Conservation (phyloP, 176 grass and related monocot species). For the Phoenix roebelenii region DNA sequence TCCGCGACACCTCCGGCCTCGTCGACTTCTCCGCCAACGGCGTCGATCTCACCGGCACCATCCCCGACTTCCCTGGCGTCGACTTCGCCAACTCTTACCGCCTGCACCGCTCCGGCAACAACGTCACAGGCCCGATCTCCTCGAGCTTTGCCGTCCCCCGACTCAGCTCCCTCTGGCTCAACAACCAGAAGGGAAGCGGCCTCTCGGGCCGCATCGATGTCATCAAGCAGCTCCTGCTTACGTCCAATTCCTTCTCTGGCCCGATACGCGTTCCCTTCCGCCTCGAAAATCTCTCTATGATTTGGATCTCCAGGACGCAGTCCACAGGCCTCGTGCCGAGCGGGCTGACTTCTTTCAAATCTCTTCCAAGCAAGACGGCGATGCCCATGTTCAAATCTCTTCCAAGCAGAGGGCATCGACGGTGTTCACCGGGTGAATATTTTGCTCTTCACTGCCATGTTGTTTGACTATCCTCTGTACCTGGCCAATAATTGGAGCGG, state of each 20-base stretch:
- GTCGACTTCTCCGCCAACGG: slow-evolving; percentile 20
- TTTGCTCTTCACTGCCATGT: slow-evolving; percentile 11
- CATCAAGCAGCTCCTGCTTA: slow-evolving; percentile 17
- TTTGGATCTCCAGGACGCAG: slow-evolving; percentile 20
- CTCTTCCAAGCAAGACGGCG: slow-evolving; percentile 10
- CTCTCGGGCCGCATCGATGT: slow-evolving; percentile 12
- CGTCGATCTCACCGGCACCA: slow-evolving; percentile 17
- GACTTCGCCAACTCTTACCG: slow-evolving; percentile 3
- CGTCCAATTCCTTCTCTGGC: slow-evolving; percentile 19
- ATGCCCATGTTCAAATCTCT: slow-evolving; percentile 15
- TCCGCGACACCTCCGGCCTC: slow-evolving; percentile 5
- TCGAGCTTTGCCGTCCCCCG: slow-evolving; percentile 7
- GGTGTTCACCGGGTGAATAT: slow-evolving; percentile 14
- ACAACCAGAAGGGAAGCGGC: slow-evolving; percentile 22
- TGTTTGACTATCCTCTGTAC: slow-evolving; percentile 7
- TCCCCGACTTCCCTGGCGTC: slow-evolving; percentile 13
- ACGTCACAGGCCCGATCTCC: neutral
- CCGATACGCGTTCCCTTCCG: neutral
- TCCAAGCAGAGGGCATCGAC: neutral
- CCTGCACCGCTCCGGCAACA: slow-evolving; percentile 21
- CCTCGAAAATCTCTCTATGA: slow-evolving; percentile 19
- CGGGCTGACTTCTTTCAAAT: slow-evolving; percentile 19
- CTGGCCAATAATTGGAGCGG: slow-evolving; percentile 25
- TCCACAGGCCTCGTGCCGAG: slow-evolving; percentile 27
- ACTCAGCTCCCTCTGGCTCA: slow-evolving; percentile 29